Base-by-base conservation (phyloP, 768 basidiomycete species). In the Neoboletus brunneissimus region DNA sequence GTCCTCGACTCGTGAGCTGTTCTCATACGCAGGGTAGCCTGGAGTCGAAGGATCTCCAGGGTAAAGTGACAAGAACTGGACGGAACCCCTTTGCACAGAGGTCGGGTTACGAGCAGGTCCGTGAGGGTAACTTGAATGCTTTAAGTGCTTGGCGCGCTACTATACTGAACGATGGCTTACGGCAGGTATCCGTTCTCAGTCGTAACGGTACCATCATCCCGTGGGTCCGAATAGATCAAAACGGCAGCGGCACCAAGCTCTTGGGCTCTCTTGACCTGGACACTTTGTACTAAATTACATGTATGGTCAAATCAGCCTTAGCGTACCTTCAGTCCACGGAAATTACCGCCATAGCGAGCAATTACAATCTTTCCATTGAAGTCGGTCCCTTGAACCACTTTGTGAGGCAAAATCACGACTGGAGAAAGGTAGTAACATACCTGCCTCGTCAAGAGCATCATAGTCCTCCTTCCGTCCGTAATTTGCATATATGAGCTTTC, bases 51-150 rank as follows among this genome's bases (percentile, higher is more conserved):
- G 91, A 65, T 91, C 89, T 23, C 87, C 86, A 18, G 85, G 84
- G 63, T 88, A 89, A 4, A 76, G 67, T 15, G 81, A 82, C 45
- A 91, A 68, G 68, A 79, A 91, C 63, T 87, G 85, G 2, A 91
- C 92, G 42, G 87, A 88, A 41, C 95, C 95, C 51, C 95, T 83
- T 69, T 98, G 86, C 13, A 98, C 86, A 18, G 88, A 84, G 5
- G 83, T 81, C 0, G 89, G 89, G 69, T 93, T 91, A 49, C 93
- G 81, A 40, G 94, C 95, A 31, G 94, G 94, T 5, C 96, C 94
- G 15, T 82, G 76, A 4, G 95, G 95, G 37, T 72, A 67, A 38
- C 65, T 66, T 48, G 13, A 46, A 32, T 3, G 20, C 10, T 43
- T 20, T 60, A 25, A 56, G 34, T 25, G 23, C 25, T 51, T 12